phyloP scores from a whole-genome alignment of 805 yeast species.

The Yarrowia keelungensis region DNA sequence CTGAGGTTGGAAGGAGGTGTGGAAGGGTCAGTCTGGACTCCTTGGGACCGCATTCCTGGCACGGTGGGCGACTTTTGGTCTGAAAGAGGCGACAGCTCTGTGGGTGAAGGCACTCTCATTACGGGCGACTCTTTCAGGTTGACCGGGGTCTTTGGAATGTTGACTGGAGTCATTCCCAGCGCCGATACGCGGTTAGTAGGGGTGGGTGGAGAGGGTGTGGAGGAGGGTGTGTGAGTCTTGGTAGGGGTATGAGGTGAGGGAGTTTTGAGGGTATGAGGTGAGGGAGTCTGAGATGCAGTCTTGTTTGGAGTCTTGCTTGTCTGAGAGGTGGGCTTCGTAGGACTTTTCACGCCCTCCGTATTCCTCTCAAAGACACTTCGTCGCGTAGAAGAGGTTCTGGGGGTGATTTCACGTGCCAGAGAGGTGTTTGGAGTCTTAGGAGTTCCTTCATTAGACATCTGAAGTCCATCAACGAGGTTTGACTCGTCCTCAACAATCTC shows the following conservation, averaged over 20 bases:
- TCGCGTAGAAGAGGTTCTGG: too few relatives aligned
- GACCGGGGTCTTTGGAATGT: not conserved
- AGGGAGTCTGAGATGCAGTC: not conserved
- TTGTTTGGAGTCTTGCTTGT: too few relatives aligned
- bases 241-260: not conserved
- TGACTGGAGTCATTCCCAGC: slow-evolving; percentile 7
- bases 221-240: not conserved
- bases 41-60: too few relatives aligned
- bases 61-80: too few relatives aligned
- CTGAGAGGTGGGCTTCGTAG: too few relatives aligned
- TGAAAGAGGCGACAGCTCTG: slow-evolving; percentile 1
- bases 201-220: not conserved
- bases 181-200: not conserved
- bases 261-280: not conserved
- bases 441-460: too few relatives aligned
- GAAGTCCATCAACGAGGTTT: too few relatives aligned
- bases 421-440: too few relatives aligned
- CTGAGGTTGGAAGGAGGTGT: not conserved
- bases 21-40: not conserved
- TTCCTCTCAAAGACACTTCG: too few relatives aligned
- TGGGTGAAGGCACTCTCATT: slow-evolving; percentile 8
- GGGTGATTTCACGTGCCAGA: too few relatives aligned
- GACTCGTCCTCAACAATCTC: not conserved
- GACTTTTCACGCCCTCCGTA: too few relatives aligned
- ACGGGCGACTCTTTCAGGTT: slow-evolving; percentile 5